phyloP scores from a whole-genome alignment of 2,329 filamentous ascomycete genomes.

The Aspergillus ustus region DNA sequence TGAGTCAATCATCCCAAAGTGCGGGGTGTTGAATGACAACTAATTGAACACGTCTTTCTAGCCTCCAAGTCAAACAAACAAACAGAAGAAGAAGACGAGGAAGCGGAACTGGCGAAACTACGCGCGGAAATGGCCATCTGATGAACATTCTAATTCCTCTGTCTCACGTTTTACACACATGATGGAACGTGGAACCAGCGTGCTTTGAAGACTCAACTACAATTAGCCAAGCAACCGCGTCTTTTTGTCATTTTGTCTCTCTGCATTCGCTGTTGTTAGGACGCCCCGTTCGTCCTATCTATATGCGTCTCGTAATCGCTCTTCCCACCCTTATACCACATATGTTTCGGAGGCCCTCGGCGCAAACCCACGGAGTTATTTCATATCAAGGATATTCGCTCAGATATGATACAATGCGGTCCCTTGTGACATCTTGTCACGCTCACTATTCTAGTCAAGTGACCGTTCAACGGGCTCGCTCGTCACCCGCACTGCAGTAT shows the following conservation, averaged over 20 bases:
- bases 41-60: slow-evolving; percentile 24
- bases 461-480: not conserved
- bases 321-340: not conserved
- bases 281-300: not conserved
- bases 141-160: slow-evolving; percentile 23
- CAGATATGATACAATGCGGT: not conserved
- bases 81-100: slow-evolving; percentile 86
- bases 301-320: not conserved
- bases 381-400: not conserved
- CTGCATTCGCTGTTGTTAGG: not conserved
- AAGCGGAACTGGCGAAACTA: slow-evolving; percentile 88
- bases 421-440: not conserved
- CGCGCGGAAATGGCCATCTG: slow-evolving; percentile 98
- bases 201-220: slow-evolving; percentile 12
- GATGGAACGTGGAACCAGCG: slow-evolving; percentile 7
- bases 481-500: not conserved
- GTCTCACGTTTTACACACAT: slow-evolving; percentile 9
- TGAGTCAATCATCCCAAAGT: slow-evolving; percentile 55
- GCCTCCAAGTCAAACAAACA: slow-evolving; percentile 50
- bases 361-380: not conserved
- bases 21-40: not conserved
- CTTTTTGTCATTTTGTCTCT: slow-evolving; percentile 7
- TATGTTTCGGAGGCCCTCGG: not conserved
- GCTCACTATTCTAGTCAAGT: not conserved
- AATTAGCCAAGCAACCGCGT: slow-evolving; percentile 9